Conservation (phyloP, 2,329 filamentous ascomycete genomes). For the Colletotrichum sojae region DNA sequence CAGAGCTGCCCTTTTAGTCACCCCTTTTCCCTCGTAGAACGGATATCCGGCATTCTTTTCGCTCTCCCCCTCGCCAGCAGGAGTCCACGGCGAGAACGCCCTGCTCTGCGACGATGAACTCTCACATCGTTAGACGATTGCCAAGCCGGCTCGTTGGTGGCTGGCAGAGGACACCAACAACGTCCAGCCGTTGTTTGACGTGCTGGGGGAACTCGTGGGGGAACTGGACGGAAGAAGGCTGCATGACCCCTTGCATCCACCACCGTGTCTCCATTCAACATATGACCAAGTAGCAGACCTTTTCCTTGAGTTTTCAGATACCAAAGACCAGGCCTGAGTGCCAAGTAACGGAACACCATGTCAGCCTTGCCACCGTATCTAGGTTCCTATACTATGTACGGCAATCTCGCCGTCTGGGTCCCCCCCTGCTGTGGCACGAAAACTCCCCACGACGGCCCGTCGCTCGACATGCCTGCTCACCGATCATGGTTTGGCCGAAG, state of each 20-base stretch:
- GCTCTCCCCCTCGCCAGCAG: background rate
- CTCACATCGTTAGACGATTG: no score
- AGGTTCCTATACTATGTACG: no score
- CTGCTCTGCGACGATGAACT: no score
- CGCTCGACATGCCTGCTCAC: background rate
- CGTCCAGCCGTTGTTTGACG: slow-evolving; percentile 17
- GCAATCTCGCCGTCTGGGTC: no score
- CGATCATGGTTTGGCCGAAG: background rate
- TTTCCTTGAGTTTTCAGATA: no score
- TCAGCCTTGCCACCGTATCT: no score
- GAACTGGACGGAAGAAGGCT: background rate
- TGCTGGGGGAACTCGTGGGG: slow-evolving; percentile 41
- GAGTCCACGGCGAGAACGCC: slow-evolving; percentile 21
- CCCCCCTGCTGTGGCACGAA: background rate
- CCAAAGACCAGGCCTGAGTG: no score
- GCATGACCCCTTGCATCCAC: no score
- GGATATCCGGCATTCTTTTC: background rate
- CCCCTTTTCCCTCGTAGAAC: background rate
- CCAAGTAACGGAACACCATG: no score
- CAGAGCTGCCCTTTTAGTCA: background rate
- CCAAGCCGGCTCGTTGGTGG: background rate
- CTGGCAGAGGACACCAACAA: slow-evolving; percentile 16
- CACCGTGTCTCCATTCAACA: background rate
- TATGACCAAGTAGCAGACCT: no score
- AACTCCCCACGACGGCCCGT: background rate